phyloP scores from a whole-genome alignment of 176 grass and related monocot species.

The Alloteropsis semialata region DNA sequence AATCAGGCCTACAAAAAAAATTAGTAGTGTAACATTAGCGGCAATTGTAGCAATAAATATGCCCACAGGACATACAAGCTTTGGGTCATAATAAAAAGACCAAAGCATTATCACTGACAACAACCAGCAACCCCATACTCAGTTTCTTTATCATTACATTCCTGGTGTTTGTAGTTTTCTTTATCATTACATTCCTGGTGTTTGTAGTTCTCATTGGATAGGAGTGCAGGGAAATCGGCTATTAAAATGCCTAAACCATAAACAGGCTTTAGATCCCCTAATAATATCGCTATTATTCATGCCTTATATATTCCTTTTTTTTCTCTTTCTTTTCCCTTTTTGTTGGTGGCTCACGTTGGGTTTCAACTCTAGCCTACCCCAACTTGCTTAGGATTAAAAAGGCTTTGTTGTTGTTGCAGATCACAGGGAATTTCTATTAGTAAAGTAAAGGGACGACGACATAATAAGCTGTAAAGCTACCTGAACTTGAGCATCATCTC shows the following conservation, averaged over 20 bases:
- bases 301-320: background rate
- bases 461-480: slow-evolving; percentile 31
- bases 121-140: background rate
- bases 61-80: background rate
- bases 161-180: no score
- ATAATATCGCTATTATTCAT: background rate
- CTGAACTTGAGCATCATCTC: slow-evolving; percentile 71
- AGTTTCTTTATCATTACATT: background rate
- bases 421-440: background rate
- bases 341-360: background rate
- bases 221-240: background rate
- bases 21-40: background rate
- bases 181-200: background rate
- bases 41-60: background rate
- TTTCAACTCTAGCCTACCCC: background rate
- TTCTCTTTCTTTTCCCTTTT: background rate
- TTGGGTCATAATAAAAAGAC: background rate
- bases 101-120: background rate
- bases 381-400: background rate
- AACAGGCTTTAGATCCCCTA: background rate
- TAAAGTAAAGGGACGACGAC: slow-evolving; percentile 5
- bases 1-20: no score
- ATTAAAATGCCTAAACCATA: background rate
- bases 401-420: background rate
- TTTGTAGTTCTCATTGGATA: no score